phyloP scores from a whole-genome alignment of 768 basidiomycete genomes.

The Lactifluus subvellereus region DNA sequence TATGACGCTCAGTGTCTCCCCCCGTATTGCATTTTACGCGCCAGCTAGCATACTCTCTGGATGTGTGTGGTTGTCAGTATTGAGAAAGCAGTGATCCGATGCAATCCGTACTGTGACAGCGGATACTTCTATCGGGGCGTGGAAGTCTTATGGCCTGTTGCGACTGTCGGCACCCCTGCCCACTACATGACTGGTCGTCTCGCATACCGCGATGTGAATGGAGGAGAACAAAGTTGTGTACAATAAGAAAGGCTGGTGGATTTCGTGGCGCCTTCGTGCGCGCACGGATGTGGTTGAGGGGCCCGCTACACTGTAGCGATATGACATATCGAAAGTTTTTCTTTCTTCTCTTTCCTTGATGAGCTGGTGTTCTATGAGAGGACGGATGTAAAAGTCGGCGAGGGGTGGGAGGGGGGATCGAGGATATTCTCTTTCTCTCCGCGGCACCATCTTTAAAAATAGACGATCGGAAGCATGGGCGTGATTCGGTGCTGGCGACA shows the following conservation, averaged over 20 bases:
- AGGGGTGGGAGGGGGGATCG: not conserved
- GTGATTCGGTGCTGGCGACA: not conserved
- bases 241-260: not conserved
- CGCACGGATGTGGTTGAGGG: slow-evolving; percentile 18
- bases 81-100: not conserved
- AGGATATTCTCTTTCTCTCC: not conserved
- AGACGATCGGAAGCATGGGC: not conserved
- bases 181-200: not conserved
- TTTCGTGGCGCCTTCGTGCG: not conserved
- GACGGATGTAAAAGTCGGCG: not conserved
- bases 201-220: not conserved
- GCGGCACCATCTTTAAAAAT: not conserved
- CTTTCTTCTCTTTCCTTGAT: not conserved
- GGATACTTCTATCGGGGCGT: not conserved
- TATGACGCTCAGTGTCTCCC: not conserved
- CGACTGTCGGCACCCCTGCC: not conserved
- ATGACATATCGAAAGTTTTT: not conserved
- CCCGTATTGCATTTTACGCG: not conserved
- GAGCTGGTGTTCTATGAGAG: not conserved
- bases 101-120: not conserved
- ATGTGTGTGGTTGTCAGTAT: not conserved
- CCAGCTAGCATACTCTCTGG: not conserved
- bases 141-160: not conserved
- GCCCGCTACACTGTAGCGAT: slow-evolving; percentile 22
- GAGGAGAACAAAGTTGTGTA: not conserved